Base-by-base conservation (phyloP, 345 rosid species). In the Brassica rapa region DNA sequence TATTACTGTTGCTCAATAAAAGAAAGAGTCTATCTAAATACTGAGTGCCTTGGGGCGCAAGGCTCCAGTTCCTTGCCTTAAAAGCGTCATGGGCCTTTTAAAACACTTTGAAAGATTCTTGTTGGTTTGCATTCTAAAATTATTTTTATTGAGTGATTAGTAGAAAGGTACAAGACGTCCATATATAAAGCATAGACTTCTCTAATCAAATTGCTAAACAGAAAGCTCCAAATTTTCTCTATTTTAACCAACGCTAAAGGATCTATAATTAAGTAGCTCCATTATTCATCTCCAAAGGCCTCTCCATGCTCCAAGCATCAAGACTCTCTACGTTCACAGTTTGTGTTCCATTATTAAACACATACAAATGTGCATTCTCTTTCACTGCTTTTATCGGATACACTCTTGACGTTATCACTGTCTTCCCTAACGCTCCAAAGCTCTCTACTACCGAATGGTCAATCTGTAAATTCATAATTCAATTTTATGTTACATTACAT, bases 391-490 rank as follows among this genome's bases (percentile, higher is more conserved):
- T 68, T 0, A 76, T 83, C 3, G 94, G 98, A 83, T 92, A 94
- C 35, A 92, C 97, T 83, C 97, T 85, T 0, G 97, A 88, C 19
- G 88, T 75, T 56, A 92, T 89, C 72, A 89, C 88, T 0, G 87
- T 89, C 81, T 85, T 91, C 12, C 98, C 97, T 24, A 86, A 85
- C 0, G 75, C 93, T 56, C 89, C 98, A 35, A 91, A 94, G 27
- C 94, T 94, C 78, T 90, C 94, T 14, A 93, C 87, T 1, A 89
- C 87, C 3, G 96, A 91, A 72, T 88, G 86, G 80, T 91, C 98
- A 32, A 91, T 89, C 90, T 91, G 80, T 51, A 30, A 24, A 7
- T 15, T 14, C n/a, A 27, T 6, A 3, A 71, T 29, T 9, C 5
- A 53, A 64, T 8, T 1, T 77, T 16, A 41, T 11, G 65, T 71